A percentile compares a stretch with the other conserved stretches of the same genome.
Conservation (phyloP, 441 rosid species). For the Jatropha multifida region DNA sequence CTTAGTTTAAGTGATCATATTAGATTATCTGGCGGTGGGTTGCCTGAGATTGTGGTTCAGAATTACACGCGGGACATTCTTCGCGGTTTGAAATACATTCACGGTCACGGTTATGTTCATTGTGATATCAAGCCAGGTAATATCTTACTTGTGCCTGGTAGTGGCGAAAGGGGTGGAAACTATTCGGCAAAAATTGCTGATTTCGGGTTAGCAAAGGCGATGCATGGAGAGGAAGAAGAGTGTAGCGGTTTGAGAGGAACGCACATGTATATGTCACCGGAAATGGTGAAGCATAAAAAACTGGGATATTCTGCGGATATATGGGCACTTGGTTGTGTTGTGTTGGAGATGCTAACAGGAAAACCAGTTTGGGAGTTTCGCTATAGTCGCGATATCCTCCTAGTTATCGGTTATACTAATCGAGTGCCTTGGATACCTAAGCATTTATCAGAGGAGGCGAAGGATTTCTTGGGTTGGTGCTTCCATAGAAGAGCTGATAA, state of each 20-base stretch:
- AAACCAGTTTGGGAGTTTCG: conserved; percentile 1
- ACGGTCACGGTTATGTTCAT: conserved; percentile 28
- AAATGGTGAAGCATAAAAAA: background rate
- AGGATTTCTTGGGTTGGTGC: conserved; percentile 10
- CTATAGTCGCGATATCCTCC: background rate
- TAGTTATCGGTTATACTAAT: background rate
- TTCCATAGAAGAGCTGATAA: background rate
- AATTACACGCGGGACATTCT: conserved; percentile 28
- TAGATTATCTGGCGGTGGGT: conserved; percentile 1
- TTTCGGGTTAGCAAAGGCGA: background rate
- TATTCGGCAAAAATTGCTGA: background rate
- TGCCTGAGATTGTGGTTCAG: conserved; percentile 23
- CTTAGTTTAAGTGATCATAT: conserved; percentile 28
- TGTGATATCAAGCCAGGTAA: conserved; percentile 26
- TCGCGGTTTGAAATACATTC: conserved; percentile 29
- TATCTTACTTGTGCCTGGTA: conserved; percentile 4
- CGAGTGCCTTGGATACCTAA: background rate
- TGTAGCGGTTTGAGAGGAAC: background rate
- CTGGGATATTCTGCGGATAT: background rate
- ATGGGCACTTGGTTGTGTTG: background rate
- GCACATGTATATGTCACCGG: background rate
- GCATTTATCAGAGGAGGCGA: background rate
- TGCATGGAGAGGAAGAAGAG: background rate
- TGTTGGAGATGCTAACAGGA: conserved; percentile 4
- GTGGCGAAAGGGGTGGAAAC: background rate